A percentile compares a stretch with the other conserved stretches of the same genome.
Evolutionary conservation across 2,329 filamentous ascomycete species (phyloP).

Genomic region (Exophiala sideris): DNA sequence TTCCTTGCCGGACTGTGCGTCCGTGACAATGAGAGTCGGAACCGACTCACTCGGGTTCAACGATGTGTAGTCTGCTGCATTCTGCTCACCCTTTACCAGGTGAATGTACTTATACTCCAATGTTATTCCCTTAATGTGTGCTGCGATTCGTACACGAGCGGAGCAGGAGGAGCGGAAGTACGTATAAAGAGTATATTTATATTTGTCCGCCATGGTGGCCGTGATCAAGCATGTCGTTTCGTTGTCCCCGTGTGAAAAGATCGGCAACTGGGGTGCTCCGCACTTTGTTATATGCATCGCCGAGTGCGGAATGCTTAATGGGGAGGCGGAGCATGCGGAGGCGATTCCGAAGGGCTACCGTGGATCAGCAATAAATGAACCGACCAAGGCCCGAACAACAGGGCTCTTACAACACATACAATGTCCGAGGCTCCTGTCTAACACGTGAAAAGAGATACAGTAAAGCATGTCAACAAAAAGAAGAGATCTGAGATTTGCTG

Average conservation of each 20-base stretch:
- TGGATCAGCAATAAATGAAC: too few species aligned
- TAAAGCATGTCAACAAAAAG: too few species aligned
- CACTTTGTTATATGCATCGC: background rate
- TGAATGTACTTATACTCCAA: conserved; percentile 51
- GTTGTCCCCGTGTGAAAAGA: background rate
- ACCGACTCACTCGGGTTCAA: conserved; percentile 56
- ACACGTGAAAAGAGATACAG: too few species aligned
- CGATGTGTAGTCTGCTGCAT: conserved; percentile 41
- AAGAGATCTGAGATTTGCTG: too few species aligned
- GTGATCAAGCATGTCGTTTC: background rate
- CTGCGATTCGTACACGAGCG: conserved; percentile 58
- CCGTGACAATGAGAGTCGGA: conserved; percentile 49
- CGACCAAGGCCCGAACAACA: too few species aligned
- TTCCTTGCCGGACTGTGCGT: conserved; percentile 23
- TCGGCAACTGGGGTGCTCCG: background rate
- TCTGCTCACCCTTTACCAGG: conserved; percentile 54
- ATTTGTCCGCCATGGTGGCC: background rate
- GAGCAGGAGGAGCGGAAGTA: conserved; percentile 64
- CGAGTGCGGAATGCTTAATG: too few species aligned
- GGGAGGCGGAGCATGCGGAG: too few species aligned
- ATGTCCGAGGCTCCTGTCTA: too few species aligned
- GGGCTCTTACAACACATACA: too few species aligned
- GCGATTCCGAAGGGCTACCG: too few species aligned
- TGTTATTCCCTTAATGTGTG: conserved; percentile 53
- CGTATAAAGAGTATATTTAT: conserved; percentile 48